These are phyloP conservation scores for Backusella mclennaniae DNA, from an alignment of 192 early-diverging fungal genomes.

Conservation along the genomic window DNA sequence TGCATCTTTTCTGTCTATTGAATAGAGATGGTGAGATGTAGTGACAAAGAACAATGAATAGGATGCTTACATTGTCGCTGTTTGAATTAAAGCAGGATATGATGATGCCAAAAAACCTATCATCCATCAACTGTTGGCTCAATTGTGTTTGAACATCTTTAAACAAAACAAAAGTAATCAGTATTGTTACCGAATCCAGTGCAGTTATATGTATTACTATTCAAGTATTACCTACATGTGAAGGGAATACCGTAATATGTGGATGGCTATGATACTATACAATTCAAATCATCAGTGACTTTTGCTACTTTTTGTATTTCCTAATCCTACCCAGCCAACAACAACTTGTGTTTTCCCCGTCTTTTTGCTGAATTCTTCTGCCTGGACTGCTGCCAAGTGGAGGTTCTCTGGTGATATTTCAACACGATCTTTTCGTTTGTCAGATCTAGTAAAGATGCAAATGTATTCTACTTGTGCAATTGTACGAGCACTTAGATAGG, in stretches of 20 bases:
- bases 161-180: neutral
- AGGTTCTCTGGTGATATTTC: constrained; percentile 52
- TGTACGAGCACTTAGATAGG: constrained; percentile 20
- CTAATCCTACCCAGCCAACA: constrained; percentile 53
- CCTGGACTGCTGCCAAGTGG: constrained; percentile 44
- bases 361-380: constrained; percentile 31
- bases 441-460: constrained; percentile 43
- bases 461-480: constrained; percentile 44
- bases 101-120: constrained; percentile 50
- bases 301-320: neutral
- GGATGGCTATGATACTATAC: constrained; percentile 55
- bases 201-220: neutral
- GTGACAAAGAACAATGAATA: too few relatives aligned
- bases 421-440: constrained; percentile 54
- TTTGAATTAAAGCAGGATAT: constrained; percentile 49
- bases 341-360: constrained; percentile 37
- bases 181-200: neutral
- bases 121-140: constrained; percentile 50
- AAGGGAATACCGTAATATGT: constrained; percentile 52
- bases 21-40: neutral
- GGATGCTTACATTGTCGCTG: constrained; percentile 31
- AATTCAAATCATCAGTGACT: neutral
- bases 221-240: constrained; percentile 43
- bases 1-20: constrained; percentile 41
- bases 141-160: constrained; percentile 48